phyloP scores from a whole-genome alignment of 805 yeast genomes.

The Myxozyma mucilagina region DNA sequence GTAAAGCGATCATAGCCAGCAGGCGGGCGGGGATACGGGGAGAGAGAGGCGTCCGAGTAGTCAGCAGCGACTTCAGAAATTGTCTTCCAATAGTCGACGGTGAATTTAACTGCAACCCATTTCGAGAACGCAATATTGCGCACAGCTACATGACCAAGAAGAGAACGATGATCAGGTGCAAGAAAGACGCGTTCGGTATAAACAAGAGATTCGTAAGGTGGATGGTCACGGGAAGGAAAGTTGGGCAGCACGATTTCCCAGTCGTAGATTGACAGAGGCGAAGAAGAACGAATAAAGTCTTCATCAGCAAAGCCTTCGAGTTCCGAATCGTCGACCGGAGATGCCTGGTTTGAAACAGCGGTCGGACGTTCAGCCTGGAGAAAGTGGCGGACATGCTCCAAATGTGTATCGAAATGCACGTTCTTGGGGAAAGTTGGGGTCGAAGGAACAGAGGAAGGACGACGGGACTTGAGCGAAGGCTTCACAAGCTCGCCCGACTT shows the following conservation, averaged over 20 bases:
- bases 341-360: conserved; percentile 67
- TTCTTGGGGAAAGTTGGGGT: conserved; percentile 61
- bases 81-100: conserved; percentile 78
- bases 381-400: conserved; percentile 66
- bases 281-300: conserved; percentile 3
- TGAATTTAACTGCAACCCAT: conserved; percentile 66
- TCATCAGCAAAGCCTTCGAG: conserved; percentile 23
- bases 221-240: conserved; percentile 33
- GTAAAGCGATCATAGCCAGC: conserved; percentile 61
- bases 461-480: conserved; percentile 58
- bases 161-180: conserved; percentile 55
- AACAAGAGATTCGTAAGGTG: conserved; percentile 41
- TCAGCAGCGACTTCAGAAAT: conserved; percentile 65
- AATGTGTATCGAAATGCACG: conserved; percentile 75
- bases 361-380: conserved; percentile 71
- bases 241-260: conserved; percentile 42
- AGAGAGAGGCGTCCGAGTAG: conserved; percentile 46
- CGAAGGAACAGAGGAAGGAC: conserved; percentile 43
- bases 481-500: conserved; percentile 87
- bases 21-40: conserved; percentile 34
- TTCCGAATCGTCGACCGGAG: conserved; percentile 51
- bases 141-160: conserved; percentile 77
- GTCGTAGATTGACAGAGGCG: conserved; percentile 31
- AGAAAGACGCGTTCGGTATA: conserved; percentile 67
- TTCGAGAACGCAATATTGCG: conserved; percentile 71